phyloP scores from a whole-genome alignment of 2,329 filamentous ascomycete species.

The Fusarium sublunatum region DNA sequence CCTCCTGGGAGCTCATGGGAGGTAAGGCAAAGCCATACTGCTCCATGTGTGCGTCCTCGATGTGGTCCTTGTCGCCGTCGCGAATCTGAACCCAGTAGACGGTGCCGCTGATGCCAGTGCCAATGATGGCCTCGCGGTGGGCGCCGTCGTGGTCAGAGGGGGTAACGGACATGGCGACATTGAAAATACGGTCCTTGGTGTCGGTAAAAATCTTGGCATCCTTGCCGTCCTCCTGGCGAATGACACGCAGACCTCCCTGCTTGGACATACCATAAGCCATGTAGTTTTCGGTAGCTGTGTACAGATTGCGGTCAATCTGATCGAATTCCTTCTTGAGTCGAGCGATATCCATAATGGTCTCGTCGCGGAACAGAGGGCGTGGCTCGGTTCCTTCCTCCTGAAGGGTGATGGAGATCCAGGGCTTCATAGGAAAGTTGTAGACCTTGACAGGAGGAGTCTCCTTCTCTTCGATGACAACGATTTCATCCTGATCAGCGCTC shows the following conservation, averaged over 20 bases:
- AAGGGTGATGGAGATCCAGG: conserved; percentile 91
- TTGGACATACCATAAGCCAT: conserved; percentile 96
- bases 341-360: conserved; percentile 90
- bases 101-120: conserved; percentile 91
- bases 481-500: conserved; percentile 80
- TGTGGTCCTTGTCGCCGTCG: conserved; percentile 80
- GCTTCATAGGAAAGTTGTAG: conserved; percentile 96
- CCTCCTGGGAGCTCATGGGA: conserved; percentile 85
- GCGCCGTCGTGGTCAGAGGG: conserved; percentile 65
- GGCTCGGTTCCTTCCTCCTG: conserved; percentile 66
- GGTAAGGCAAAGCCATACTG: conserved; percentile 90
- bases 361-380: conserved; percentile 76
- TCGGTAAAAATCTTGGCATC: conserved; percentile 93
- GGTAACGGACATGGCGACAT: conserved; percentile 83
- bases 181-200: conserved; percentile 94
- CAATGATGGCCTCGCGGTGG: conserved; percentile 84
- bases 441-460: conserved; percentile 77
- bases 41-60: conserved; percentile 82
- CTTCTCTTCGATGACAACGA: conserved; percentile 73
- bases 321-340: conserved; percentile 97
- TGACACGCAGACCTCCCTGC: conserved; percentile 90
- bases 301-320: conserved; percentile 93
- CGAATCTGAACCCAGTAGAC: conserved; percentile 95
- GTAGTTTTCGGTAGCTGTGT: conserved; percentile 87
- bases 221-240: conserved; percentile 91